A percentile compares a stretch with the other conserved stretches of the same genome.
phyloP scores from a whole-genome alignment of 352 stramenopile species.

The Pythium folliculosum region DNA sequence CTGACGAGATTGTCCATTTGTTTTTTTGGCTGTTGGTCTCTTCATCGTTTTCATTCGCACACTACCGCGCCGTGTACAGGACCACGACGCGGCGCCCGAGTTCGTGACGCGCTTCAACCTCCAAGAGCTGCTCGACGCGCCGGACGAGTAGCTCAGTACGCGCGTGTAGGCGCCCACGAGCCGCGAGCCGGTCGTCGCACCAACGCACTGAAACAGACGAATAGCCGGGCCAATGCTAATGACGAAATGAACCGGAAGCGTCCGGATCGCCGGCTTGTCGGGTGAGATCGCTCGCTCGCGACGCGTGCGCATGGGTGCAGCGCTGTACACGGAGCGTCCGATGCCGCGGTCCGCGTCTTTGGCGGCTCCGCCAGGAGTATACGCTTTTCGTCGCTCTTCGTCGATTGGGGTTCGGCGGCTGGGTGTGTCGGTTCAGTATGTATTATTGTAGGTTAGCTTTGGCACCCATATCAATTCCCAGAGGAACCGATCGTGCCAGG shows the following conservation, averaged over 20 bases:
- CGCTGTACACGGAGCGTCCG: not conserved
- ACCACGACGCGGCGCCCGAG: constrained; percentile 49
- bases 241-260: not conserved
- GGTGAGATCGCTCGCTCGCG: constrained; percentile 6
- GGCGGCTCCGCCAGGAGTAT: not conserved
- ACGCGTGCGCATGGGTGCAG: constrained; percentile 4
- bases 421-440: constrained; percentile 6
- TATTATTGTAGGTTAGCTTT: not conserved
- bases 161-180: not conserved
- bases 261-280: not conserved
- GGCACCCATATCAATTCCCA: constrained; percentile 9
- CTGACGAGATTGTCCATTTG: not conserved
- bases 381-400: not conserved
- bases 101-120: constrained; percentile 77
- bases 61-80: constrained; percentile 28
- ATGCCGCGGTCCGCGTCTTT: not conserved
- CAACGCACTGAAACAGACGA: not conserved
- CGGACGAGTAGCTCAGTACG: constrained; percentile 27
- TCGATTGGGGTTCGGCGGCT: not conserved
- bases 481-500: constrained; percentile 9
- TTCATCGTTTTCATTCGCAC: constrained; percentile 1
- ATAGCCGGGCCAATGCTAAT: too few relatives aligned
- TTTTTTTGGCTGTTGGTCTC: constrained; percentile 4
- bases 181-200: not conserved
- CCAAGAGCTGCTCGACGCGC: constrained; percentile 49